Evolutionary conservation across 805 yeast genomes (phyloP).

Genomic region (Geotrichum ghanense): DNA sequence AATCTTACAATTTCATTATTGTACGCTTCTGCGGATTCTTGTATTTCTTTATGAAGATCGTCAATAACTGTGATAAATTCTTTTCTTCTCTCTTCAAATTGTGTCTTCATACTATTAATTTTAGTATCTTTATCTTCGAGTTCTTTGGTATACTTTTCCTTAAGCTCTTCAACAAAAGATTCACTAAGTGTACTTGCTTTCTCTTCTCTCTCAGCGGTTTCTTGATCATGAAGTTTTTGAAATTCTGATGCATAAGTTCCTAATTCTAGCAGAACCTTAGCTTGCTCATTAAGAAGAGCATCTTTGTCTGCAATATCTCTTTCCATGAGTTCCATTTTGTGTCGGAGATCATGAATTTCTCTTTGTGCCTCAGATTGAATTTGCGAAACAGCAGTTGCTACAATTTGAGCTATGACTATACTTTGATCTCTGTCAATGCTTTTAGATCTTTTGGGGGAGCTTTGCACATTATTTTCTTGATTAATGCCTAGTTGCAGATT

Average conservation of each 20-base stretch:
- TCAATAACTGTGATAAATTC: slow-evolving; percentile 25
- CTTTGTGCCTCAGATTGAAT: background rate
- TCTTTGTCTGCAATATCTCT: background rate
- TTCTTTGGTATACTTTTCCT: background rate
- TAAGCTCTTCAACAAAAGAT: background rate
- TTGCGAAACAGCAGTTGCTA: background rate
- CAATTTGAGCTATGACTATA: background rate
- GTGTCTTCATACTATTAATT: slow-evolving; percentile 17
- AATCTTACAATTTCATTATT: slow-evolving; percentile 18
- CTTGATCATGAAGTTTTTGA: background rate
- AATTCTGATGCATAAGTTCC: background rate
- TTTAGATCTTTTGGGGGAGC: background rate
- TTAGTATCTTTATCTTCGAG: slow-evolving; percentile 20
- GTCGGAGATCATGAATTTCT: background rate
- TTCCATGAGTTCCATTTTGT: background rate
- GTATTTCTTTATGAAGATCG: slow-evolving; percentile 17
- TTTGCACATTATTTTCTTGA: background rate
- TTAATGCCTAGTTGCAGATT: background rate
- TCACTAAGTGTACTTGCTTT: background rate
- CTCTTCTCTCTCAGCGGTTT: background rate
- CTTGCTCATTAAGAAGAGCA: background rate
- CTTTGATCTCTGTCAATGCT: background rate
- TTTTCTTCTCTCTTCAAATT: slow-evolving; percentile 20
- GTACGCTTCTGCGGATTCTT: slow-evolving; percentile 14
- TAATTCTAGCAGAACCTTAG: background rate